phyloP scores from a whole-genome alignment of 225 moss, liverwort and hornwort species.

The Thuidium tamariscinum region DNA sequence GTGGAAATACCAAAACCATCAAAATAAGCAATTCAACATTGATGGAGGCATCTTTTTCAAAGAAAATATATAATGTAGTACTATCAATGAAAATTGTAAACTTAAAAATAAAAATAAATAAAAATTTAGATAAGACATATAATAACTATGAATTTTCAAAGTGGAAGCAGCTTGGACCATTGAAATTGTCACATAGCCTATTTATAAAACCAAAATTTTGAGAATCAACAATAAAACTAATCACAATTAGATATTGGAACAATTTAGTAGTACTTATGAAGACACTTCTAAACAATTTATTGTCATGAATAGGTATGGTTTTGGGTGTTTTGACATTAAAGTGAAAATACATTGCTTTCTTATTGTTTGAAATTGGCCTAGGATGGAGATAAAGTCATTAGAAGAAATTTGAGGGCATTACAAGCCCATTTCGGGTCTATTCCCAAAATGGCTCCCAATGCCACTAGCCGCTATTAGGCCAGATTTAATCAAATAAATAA shows the following conservation, averaged over 20 bases:
- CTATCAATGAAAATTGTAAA: background rate
- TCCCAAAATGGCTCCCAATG: too few relatives aligned
- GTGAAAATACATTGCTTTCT: background rate
- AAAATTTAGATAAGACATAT: background rate
- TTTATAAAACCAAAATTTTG: background rate
- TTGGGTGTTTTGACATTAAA: too few relatives aligned
- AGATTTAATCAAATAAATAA: too few relatives aligned
- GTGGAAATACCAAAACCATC: accelerated
- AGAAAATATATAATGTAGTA: background rate
- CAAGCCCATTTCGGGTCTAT: too few relatives aligned
- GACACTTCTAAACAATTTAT: too few relatives aligned
- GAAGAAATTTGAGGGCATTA: too few relatives aligned
- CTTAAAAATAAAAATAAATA: background rate
- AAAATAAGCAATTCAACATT: background rate
- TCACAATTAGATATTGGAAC: too few relatives aligned
- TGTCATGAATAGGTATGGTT: too few relatives aligned
- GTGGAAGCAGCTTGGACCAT: accelerated
- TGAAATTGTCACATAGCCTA: accelerated
- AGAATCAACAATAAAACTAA: background rate
- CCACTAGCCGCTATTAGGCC: too few relatives aligned
- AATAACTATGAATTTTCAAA: background rate
- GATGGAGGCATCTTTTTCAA: too few relatives aligned
- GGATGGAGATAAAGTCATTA: accelerated
- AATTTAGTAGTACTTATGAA: too few relatives aligned
- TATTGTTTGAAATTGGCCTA: background rate